Evolutionary conservation across 345 rosid genomes (phyloP).

Genomic region (Sisymbrium irio): DNA sequence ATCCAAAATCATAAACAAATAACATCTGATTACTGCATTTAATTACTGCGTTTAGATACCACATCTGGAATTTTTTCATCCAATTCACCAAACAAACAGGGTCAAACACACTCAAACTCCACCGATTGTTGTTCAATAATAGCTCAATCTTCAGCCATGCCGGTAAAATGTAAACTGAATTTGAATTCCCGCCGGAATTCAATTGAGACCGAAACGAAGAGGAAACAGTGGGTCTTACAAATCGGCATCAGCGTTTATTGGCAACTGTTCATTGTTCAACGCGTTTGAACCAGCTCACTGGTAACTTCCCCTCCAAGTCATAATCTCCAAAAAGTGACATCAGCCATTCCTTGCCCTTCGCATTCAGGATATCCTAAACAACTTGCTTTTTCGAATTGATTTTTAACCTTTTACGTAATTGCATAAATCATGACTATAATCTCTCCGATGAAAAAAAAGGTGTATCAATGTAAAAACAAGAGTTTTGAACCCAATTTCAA

Average conservation of each 20-base stretch:
- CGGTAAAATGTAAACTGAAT: neutral
- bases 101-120: neutral
- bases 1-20: too few relatives aligned
- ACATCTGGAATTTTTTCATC: too few relatives aligned
- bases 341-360: constrained; percentile 69
- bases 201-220: constrained; percentile 46
- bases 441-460: neutral
- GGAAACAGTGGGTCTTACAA: constrained; percentile 61
- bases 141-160: neutral
- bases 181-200: neutral
- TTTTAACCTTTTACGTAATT: too few relatives aligned
- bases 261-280: constrained; percentile 29
- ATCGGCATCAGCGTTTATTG: constrained; percentile 33
- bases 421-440: neutral
- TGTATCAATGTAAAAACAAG: neutral
- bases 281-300: constrained; percentile 66
- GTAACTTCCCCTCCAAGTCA: constrained; percentile 58
- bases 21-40: too few relatives aligned
- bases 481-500: neutral
- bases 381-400: too few relatives aligned
- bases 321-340: constrained; percentile 68
- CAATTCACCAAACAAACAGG: too few relatives aligned
- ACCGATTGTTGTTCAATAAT: neutral
- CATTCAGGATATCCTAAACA: constrained; percentile 42
- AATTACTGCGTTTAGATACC: too few relatives aligned